Percentiles rank a stretch among this genome's conserved stretches.
These are phyloP conservation scores for Alternaria dauci DNA, from an alignment of 2,329 filamentous ascomycete species.

Conservation along the genomic window DNA sequence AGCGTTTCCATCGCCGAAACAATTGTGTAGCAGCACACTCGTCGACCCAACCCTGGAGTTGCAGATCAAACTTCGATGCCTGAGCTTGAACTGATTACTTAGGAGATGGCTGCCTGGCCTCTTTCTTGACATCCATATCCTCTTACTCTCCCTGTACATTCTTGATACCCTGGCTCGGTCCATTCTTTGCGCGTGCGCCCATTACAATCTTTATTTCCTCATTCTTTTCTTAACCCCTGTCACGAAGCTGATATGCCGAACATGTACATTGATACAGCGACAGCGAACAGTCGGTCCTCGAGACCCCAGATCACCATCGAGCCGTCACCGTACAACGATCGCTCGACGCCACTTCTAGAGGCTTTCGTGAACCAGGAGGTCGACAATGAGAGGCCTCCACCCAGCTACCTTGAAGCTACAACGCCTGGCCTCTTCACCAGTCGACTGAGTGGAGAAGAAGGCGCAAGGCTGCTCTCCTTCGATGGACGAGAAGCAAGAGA, in stretches of 20 bases:
- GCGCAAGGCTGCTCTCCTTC: slow-evolving; percentile 35
- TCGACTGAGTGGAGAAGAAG: slow-evolving; percentile 42
- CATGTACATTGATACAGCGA: slow-evolving; percentile 48
- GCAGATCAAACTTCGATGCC: slow-evolving; percentile 26
- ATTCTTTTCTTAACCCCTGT: background rate
- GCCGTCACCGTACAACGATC: slow-evolving; percentile 27
- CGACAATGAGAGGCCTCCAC: slow-evolving; percentile 22
- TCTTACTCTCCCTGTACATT: slow-evolving; percentile 7
- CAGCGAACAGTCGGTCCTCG: slow-evolving; percentile 36
- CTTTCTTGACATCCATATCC: slow-evolving; percentile 12
- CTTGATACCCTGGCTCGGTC: slow-evolving; percentile 8
- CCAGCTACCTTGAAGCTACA: slow-evolving; percentile 47
- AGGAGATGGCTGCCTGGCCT: slow-evolving; percentile 25
- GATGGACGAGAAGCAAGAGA: slow-evolving; percentile 29
- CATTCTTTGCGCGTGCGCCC: slow-evolving; percentile 3
- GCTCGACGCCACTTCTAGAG: slow-evolving; percentile 36
- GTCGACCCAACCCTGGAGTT: slow-evolving; percentile 10
- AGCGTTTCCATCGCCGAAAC: slow-evolving; percentile 40
- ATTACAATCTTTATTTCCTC: slow-evolving; percentile 7
- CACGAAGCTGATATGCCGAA: background rate
- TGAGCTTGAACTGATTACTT: slow-evolving; percentile 17
- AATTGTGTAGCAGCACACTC: slow-evolving; percentile 31
- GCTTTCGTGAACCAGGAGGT: slow-evolving; percentile 35
- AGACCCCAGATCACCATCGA: slow-evolving; percentile 31
- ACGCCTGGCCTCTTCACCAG: slow-evolving; percentile 43